Percentiles rank a stretch among this genome's conserved stretches.
These are phyloP conservation scores for Dalbergia cultrata DNA, from an alignment of 306 rosid species.

Conservation along the genomic window DNA sequence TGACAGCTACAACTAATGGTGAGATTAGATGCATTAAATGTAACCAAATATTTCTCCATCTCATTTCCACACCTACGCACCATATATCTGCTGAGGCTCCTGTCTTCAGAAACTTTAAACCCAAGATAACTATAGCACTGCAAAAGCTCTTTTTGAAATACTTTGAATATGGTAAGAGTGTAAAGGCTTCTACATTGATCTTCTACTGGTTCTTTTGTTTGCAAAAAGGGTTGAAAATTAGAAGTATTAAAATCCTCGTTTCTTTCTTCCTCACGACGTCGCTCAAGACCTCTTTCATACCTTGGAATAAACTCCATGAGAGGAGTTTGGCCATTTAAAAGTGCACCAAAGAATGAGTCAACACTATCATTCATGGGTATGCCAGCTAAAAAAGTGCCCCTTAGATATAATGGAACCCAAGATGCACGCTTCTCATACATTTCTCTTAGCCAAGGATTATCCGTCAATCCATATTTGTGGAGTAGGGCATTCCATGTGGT, in stretches of 20 bases:
- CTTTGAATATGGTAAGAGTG: slow-evolving; percentile 78
- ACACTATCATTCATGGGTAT: slow-evolving; percentile 71
- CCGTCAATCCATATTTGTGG: slow-evolving; percentile 76
- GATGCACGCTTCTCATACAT: slow-evolving; percentile 85
- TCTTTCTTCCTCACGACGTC: slow-evolving; percentile 86
- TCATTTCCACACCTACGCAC: slow-evolving; percentile 85
- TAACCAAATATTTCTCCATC: slow-evolving; percentile 75
- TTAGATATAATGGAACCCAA: slow-evolving; percentile 87
- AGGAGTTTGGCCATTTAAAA: slow-evolving; percentile 80
- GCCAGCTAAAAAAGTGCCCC: slow-evolving; percentile 87
- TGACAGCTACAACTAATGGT: slow-evolving; percentile 80
- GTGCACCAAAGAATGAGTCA: slow-evolving; percentile 82
- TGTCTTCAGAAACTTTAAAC: slow-evolving; percentile 80
- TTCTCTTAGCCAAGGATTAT: slow-evolving; percentile 79
- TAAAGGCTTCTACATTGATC: slow-evolving; percentile 90
- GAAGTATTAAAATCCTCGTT: slow-evolving; percentile 85
- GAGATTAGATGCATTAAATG: slow-evolving; percentile 66
- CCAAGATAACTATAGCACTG: slow-evolving; percentile 91
- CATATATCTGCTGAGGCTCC: slow-evolving; percentile 73
- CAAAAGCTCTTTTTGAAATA: slow-evolving; percentile 93
- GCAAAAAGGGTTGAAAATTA: slow-evolving; percentile 81
- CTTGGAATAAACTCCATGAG: slow-evolving; percentile 75
- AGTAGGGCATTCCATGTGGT: slow-evolving; percentile 75
- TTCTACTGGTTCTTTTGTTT: slow-evolving; percentile 90
- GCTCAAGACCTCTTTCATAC: slow-evolving; percentile 87